Percentiles rank a stretch among this genome's conserved stretches.
These are phyloP conservation scores for Begonia masoniana DNA, from an alignment of 306 rosid species.

Conservation along the genomic window DNA sequence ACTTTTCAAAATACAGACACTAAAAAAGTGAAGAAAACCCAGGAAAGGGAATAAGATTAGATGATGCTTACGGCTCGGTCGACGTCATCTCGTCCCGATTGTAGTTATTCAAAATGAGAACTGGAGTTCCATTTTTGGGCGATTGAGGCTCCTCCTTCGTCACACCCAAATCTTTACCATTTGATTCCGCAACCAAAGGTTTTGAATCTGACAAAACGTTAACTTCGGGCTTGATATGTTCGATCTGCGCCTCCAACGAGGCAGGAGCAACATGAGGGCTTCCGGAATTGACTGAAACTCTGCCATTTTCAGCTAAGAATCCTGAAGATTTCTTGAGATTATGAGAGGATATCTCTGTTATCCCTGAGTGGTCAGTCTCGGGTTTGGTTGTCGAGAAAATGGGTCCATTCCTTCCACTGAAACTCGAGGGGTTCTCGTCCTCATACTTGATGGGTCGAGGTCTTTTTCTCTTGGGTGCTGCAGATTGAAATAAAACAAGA, in stretches of 20 bases:
- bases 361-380: slow-evolving; percentile 38
- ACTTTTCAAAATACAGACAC: slow-evolving; percentile 5
- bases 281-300: slow-evolving; percentile 11
- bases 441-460: slow-evolving; percentile 73
- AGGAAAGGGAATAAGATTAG: background rate
- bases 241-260: slow-evolving; percentile 25
- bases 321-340: slow-evolving; percentile 41
- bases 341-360: slow-evolving; percentile 27
- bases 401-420: slow-evolving; percentile 34
- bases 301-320: slow-evolving; percentile 44
- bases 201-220: slow-evolving; percentile 25
- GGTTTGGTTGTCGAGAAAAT: slow-evolving; percentile 29
- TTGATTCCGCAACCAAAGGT: slow-evolving; percentile 32
- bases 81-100: slow-evolving; percentile 35
- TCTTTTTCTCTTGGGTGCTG: slow-evolving; percentile 89
- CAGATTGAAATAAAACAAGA: slow-evolving; percentile 6
- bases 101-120: slow-evolving; percentile 41
- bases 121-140: slow-evolving; percentile 55
- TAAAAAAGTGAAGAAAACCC: background rate
- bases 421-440: slow-evolving; percentile 35
- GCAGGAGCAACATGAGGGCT: slow-evolving; percentile 17
- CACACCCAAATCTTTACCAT: slow-evolving; percentile 28
- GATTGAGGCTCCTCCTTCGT: slow-evolving; percentile 56
- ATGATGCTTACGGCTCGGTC: slow-evolving; percentile 64
- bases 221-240: slow-evolving; percentile 36